Percentiles rank a stretch among this genome's conserved stretches.
These are phyloP conservation scores for Fusarium brevicatenulatum DNA, from an alignment of 2,329 filamentous ascomycete species.

Conservation along the genomic window DNA sequence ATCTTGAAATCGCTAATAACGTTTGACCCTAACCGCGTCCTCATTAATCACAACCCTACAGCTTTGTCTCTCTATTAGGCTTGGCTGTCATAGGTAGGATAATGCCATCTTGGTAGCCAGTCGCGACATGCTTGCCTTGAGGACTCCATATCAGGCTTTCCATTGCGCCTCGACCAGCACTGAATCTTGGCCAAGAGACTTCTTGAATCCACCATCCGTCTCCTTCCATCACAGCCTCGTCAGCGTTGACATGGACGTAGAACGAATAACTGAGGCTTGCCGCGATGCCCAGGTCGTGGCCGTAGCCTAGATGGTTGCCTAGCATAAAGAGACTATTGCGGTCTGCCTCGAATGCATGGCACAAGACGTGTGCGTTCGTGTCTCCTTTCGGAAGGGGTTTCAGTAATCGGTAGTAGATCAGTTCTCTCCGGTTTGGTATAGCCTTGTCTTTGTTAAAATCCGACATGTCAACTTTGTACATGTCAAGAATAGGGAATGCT, in stretches of 20 bases:
- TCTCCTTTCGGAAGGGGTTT: conserved; percentile 54
- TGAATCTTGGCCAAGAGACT: conserved; percentile 58
- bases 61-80: background rate
- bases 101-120: conserved; percentile 65
- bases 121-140: conserved; percentile 62
- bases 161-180: conserved; percentile 58
- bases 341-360: conserved; percentile 63
- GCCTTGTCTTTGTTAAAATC: conserved; percentile 55
- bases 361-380: conserved; percentile 57
- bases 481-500: conserved; percentile 61
- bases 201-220: conserved; percentile 66
- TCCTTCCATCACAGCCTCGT: conserved; percentile 59
- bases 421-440: conserved; percentile 58
- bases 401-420: conserved; percentile 61
- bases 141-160: conserved; percentile 66
- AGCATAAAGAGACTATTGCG: conserved; percentile 65
- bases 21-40: too few species aligned
- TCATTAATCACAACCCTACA: background rate
- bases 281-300: conserved; percentile 52
- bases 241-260: conserved; percentile 61
- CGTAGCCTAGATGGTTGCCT: conserved; percentile 60
- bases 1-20: background rate
- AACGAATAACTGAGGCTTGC: conserved; percentile 63
- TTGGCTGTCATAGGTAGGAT: conserved; percentile 42
- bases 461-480: conserved; percentile 65